Conservation (phyloP, 768 basidiomycete genomes). For the Phaeotremella skinneri region DNA sequence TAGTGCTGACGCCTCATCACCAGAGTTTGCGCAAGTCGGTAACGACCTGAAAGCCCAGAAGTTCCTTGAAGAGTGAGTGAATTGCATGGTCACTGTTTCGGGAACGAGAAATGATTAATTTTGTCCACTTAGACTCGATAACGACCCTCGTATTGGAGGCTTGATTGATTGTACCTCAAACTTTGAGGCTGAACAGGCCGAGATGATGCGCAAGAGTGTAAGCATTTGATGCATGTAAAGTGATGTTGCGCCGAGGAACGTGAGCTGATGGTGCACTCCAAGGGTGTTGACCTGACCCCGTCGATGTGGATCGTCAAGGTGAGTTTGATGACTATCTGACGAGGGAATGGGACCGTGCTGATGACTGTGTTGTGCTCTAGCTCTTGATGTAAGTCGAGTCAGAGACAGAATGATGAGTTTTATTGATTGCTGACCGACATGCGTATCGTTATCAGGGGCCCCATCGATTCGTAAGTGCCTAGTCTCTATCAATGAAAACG, state of each 20-base stretch:
- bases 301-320: conserved; percentile 48
- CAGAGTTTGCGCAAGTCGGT: conserved; percentile 50
- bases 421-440: too few species aligned
- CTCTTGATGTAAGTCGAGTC: background rate
- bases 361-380: background rate
- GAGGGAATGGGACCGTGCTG: background rate
- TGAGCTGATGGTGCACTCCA: background rate
- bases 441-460: background rate
- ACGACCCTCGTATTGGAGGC: conserved; percentile 50
- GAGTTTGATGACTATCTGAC: background rate
- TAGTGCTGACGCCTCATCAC: background rate
- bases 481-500: too few species aligned
- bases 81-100: background rate
- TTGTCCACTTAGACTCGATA: conserved; percentile 41
- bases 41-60: conserved; percentile 51
- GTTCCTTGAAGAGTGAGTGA: conserved; percentile 43
- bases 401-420: too few species aligned
- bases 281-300: conserved; percentile 46
- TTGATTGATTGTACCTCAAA: conserved; percentile 52
- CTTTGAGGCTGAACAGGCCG: conserved; percentile 47
- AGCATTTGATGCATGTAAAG: conserved; percentile 4
- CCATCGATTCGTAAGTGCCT: background rate
- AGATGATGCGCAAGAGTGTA: conserved; percentile 46
- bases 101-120: background rate
- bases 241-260: background rate